Conservation (phyloP, 257 asterid species). For the Marsdenia floribunda region DNA sequence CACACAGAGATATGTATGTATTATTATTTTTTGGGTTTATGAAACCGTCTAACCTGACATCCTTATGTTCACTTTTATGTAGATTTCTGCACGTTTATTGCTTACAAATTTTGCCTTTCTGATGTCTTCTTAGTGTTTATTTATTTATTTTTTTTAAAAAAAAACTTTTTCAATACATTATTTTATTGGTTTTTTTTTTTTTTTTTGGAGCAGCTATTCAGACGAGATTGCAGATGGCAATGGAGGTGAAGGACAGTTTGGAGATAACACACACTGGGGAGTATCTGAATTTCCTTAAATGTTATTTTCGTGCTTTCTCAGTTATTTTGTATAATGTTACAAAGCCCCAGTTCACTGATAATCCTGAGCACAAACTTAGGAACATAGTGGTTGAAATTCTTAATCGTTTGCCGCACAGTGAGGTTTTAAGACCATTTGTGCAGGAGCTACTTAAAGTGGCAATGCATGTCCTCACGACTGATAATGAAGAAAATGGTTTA, state of each 20-base stretch:
- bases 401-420: constrained; percentile 96
- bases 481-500: constrained; percentile 93
- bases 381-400: constrained; percentile 85
- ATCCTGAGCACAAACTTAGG: constrained; percentile 88
- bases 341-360: constrained; percentile 84
- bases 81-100: not conserved
- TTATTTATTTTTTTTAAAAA: no score
- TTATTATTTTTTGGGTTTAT: no score
- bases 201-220: constrained; percentile 65
- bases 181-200: constrained; percentile 8
- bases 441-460: constrained; percentile 96
- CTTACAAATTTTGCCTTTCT: not conserved
- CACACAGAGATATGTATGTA: no score
- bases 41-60: constrained; percentile 48
- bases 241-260: constrained; percentile 98
- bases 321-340: constrained; percentile 63
- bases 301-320: constrained; percentile 91
- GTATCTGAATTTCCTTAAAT: constrained; percentile 81
- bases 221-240: constrained; percentile 84
- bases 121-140: not conserved
- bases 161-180: not conserved
- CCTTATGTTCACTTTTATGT: constrained; percentile 31
- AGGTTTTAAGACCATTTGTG: constrained; percentile 91
- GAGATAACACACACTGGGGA: constrained; percentile 99
- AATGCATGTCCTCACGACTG: constrained; percentile 86